Percentiles rank a stretch among this genome's conserved stretches.
phyloP scores from a whole-genome alignment of 2,329 filamentous ascomycete species.

The Stylonectria norvegica region DNA sequence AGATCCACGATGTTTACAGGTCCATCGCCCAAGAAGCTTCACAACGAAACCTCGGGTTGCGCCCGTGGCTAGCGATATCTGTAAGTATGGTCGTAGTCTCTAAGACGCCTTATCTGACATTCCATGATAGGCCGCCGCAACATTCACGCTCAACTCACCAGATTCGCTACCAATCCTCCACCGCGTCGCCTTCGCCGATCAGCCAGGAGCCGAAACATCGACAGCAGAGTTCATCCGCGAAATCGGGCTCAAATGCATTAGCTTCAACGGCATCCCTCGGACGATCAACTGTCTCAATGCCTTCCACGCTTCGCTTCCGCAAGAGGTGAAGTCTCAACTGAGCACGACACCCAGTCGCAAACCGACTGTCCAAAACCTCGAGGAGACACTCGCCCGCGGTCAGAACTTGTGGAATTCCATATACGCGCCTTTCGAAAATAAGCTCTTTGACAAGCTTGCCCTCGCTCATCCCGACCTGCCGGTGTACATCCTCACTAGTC shows the following conservation, averaged over 20 bases:
- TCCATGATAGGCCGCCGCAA: slow-evolving; percentile 63
- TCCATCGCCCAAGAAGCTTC: slow-evolving; percentile 61
- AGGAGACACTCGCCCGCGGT: slow-evolving; percentile 55
- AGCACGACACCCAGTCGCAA: slow-evolving; percentile 54
- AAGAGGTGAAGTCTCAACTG: slow-evolving; percentile 50
- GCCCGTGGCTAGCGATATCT: slow-evolving; percentile 65
- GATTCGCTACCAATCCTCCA: slow-evolving; percentile 66
- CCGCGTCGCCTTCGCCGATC: slow-evolving; percentile 40
- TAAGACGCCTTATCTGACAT: slow-evolving; percentile 4
- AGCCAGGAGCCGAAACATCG: slow-evolving; percentile 32
- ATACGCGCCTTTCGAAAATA: slow-evolving; percentile 70
- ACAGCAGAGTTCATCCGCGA: slow-evolving; percentile 72
- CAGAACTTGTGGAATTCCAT: slow-evolving; percentile 70
- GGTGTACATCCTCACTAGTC: slow-evolving; percentile 70
- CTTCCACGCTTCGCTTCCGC: slow-evolving; percentile 62
- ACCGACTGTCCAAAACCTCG: slow-evolving; percentile 51
- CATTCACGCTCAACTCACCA: slow-evolving; percentile 83
- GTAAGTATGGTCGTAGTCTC: slow-evolving; percentile 40
- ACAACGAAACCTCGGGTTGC: slow-evolving; percentile 57
- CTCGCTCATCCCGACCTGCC: slow-evolving; percentile 78
- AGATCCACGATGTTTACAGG: slow-evolving; percentile 62
- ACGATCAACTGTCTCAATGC: slow-evolving; percentile 78
- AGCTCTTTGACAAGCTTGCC: slow-evolving; percentile 67
- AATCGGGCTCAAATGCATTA: slow-evolving; percentile 72
- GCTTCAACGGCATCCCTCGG: slow-evolving; percentile 78